Evolutionary conservation across 140 eudicot genomes (phyloP).

Genomic region (Cichorium intybus): DNA sequence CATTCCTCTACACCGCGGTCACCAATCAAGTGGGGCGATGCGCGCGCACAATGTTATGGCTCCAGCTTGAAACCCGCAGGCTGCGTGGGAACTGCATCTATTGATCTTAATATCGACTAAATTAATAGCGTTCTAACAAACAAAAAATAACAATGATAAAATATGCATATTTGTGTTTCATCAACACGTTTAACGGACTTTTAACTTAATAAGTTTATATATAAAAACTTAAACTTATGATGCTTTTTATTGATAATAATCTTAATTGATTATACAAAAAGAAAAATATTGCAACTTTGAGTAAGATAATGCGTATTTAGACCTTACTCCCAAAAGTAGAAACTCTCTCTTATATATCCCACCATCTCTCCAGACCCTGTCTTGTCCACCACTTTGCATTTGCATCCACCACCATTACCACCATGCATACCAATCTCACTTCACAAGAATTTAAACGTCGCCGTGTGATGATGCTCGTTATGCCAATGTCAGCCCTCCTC

Average conservation of each 20-base stretch:
- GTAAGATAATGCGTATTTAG: background rate
- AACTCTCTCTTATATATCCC: constrained; percentile 13
- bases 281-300: background rate
- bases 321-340: background rate
- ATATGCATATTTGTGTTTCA: too few relatives aligned
- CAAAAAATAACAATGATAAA: too few relatives aligned
- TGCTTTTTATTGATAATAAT: background rate
- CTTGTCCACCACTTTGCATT: constrained; percentile 28
- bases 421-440: constrained; percentile 15
- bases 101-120: too few relatives aligned
- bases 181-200: too few relatives aligned
- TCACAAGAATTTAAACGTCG: constrained; percentile 26
- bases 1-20: too few relatives aligned
- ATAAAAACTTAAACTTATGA: too few relatives aligned
- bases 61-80: too few relatives aligned
- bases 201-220: too few relatives aligned
- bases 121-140: too few relatives aligned
- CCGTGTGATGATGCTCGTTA: constrained; percentile 16
- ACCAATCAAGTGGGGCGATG: too few relatives aligned
- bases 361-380: background rate
- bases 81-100: too few relatives aligned
- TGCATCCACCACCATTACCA: constrained; percentile 22
- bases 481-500: constrained; percentile 36
- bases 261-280: background rate
- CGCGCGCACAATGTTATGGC: too few relatives aligned